phyloP scores from a whole-genome alignment of 2,329 filamentous ascomycete species.

The Claviceps quebecensis region DNA sequence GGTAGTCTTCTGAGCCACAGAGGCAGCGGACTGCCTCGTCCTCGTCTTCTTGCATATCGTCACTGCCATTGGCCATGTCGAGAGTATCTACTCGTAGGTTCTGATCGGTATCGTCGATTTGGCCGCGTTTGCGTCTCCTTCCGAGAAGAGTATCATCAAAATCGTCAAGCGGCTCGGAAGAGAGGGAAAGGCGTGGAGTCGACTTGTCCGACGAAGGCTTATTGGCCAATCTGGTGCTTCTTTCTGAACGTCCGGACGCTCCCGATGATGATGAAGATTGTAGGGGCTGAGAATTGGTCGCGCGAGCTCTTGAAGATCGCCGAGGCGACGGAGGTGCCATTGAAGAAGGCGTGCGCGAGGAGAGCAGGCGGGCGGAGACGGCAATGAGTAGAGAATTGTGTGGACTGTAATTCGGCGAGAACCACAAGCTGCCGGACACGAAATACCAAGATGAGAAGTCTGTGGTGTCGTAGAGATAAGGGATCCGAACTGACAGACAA shows the following conservation, averaged over 20 bases:
- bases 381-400: background rate
- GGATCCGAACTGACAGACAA: background rate
- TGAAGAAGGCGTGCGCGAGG: slow-evolving; percentile 20
- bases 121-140: slow-evolving; percentile 65
- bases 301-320: slow-evolving; percentile 82
- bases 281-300: slow-evolving; percentile 60
- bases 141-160: slow-evolving; percentile 57
- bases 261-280: slow-evolving; percentile 71
- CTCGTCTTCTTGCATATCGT: slow-evolving; percentile 61
- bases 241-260: slow-evolving; percentile 62
- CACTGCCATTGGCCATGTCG: slow-evolving; percentile 47
- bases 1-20: slow-evolving; percentile 89
- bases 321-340: slow-evolving; percentile 58
- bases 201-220: slow-evolving; percentile 68
- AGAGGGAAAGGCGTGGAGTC: slow-evolving; percentile 57
- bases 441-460: background rate
- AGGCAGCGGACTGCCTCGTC: slow-evolving; percentile 94
- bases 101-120: slow-evolving; percentile 44
- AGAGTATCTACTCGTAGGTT: slow-evolving; percentile 26
- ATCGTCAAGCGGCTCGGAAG: slow-evolving; percentile 55
- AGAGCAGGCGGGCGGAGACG: slow-evolving; percentile 17
- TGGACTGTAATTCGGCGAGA: background rate
- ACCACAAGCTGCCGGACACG: too few relatives aligned
- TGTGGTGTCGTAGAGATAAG: background rate
- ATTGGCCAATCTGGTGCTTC: slow-evolving; percentile 55